Evolutionary conservation across 371 early-diverging fungal genomes (phyloP).

Genomic region (Rhizopus stolonifer): DNA sequence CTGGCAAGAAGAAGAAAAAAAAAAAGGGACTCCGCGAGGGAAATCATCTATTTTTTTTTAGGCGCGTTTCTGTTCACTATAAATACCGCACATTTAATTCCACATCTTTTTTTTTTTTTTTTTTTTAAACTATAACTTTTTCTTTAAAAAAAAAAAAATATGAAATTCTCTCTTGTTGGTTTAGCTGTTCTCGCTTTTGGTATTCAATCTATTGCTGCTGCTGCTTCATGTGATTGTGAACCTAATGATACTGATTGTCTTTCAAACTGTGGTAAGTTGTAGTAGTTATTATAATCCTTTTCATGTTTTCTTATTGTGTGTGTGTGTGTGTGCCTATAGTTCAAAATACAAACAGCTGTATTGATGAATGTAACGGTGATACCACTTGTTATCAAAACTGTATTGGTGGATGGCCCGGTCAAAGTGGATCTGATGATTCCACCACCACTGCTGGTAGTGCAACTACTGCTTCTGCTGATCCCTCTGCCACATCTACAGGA

Average conservation of each 20-base stretch:
- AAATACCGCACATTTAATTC: neutral
- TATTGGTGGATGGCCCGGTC: conserved; percentile 24
- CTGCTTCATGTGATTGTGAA: conserved; percentile 12
- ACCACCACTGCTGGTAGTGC: neutral
- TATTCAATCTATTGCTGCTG: conserved; percentile 12
- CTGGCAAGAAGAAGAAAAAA: too few species aligned
- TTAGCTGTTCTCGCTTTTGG: conserved; percentile 17
- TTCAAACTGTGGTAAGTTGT: conserved; percentile 19
- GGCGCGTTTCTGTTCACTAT: neutral
- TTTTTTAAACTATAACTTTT: too few species aligned
- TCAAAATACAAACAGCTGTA: conserved; percentile 13
- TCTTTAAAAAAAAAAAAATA: conserved; percentile 1
- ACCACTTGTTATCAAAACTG: conserved; percentile 19
- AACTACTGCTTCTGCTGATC: neutral
- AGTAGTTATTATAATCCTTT: too few species aligned
- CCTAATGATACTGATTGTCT: conserved; percentile 9
- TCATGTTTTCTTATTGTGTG: neutral
- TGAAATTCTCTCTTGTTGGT: conserved; percentile 19
- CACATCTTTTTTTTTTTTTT: neutral
- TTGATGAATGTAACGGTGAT: conserved; percentile 14
- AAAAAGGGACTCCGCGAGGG: neutral
- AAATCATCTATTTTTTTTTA: neutral
- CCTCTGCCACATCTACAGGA: conserved; percentile 3
- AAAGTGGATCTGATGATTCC: neutral
- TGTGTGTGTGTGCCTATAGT: conserved; percentile 3